These are phyloP conservation scores for Asterophora lycoperdoides DNA, from an alignment of 768 basidiomycete genomes.

Conservation along the genomic window DNA sequence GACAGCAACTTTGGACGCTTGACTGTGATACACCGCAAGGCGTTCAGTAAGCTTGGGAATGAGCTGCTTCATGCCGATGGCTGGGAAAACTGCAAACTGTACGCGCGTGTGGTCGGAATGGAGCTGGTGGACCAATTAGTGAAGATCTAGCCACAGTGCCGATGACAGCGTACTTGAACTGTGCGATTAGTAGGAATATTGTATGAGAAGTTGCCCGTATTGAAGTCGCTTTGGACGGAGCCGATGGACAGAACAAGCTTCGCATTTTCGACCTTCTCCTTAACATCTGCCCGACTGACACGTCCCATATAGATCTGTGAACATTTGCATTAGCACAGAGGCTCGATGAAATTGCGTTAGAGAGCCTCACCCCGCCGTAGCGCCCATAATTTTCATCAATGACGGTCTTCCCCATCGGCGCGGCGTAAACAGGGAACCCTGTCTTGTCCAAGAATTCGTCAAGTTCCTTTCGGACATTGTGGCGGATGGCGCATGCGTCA, in stretches of 20 bases:
- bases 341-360: not conserved
- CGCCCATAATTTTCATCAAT: constrained; percentile 67
- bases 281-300: constrained; percentile 60
- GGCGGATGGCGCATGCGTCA: constrained; percentile 77
- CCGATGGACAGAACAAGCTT: constrained; percentile 77
- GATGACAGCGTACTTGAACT: constrained; percentile 48
- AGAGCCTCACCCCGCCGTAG: constrained; percentile 68
- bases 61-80: constrained; percentile 73
- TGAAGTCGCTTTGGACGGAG: constrained; percentile 72
- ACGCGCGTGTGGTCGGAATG: constrained; percentile 73
- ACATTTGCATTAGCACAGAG: not conserved
- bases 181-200: constrained; percentile 54
- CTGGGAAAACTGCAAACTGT: constrained; percentile 57
- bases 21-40: constrained; percentile 37
- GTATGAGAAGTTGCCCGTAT: constrained; percentile 85
- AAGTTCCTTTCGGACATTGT: constrained; percentile 59
- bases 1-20: constrained; percentile 42
- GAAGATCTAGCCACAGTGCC: not conserved
- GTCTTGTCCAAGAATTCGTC: constrained; percentile 60
- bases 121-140: constrained; percentile 40
- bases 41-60: constrained; percentile 65
- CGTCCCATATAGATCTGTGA: constrained; percentile 71
- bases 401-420: constrained; percentile 80
- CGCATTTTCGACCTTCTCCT: constrained; percentile 67
- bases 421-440: constrained; percentile 66